phyloP scores from a whole-genome alignment of 179 eudicot genomes.

The Beta lomatogona region DNA sequence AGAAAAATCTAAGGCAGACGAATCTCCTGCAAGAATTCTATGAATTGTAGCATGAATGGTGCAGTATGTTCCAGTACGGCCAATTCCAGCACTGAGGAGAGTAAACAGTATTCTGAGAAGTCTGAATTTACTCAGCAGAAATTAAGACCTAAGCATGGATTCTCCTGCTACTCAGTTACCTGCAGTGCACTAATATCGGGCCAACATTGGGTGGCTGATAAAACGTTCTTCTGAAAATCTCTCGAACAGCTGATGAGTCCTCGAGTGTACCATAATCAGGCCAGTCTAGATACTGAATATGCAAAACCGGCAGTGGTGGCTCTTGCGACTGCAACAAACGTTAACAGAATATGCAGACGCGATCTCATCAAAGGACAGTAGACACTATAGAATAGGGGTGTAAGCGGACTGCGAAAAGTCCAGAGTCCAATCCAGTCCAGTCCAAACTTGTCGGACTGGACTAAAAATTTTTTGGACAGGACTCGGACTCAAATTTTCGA shows the following conservation, averaged over 20 bases:
- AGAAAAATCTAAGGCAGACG: slow-evolving; percentile 73
- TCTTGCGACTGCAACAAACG: no score
- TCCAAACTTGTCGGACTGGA: no score
- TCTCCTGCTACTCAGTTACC: slow-evolving; percentile 37
- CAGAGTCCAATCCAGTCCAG: no score
- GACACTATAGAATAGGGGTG: no score
- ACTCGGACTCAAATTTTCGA: no score
- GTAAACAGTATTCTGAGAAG: slow-evolving; percentile 12
- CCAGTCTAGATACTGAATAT: slow-evolving; percentile 30
- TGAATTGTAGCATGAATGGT: slow-evolving; percentile 75
- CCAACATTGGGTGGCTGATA: slow-evolving; percentile 53
- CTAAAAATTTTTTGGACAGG: no score
- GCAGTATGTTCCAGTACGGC: slow-evolving; percentile 95
- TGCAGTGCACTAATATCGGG: slow-evolving; percentile 94
- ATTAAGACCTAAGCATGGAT: not conserved
- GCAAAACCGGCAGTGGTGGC: no score
- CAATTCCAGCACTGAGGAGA: slow-evolving; percentile 88
- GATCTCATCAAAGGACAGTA: no score
- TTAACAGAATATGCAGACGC: no score
- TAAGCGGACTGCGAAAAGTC: no score
- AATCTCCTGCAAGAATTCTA: slow-evolving; percentile 75
- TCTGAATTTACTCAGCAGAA: not conserved
- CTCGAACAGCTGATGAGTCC: slow-evolving; percentile 75
- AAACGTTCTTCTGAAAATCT: slow-evolving; percentile 61
- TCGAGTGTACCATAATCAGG: slow-evolving; percentile 88